These are phyloP conservation scores for Alternaria alternata DNA, from an alignment of 2,329 filamentous ascomycete genomes.

Conservation along the genomic window DNA sequence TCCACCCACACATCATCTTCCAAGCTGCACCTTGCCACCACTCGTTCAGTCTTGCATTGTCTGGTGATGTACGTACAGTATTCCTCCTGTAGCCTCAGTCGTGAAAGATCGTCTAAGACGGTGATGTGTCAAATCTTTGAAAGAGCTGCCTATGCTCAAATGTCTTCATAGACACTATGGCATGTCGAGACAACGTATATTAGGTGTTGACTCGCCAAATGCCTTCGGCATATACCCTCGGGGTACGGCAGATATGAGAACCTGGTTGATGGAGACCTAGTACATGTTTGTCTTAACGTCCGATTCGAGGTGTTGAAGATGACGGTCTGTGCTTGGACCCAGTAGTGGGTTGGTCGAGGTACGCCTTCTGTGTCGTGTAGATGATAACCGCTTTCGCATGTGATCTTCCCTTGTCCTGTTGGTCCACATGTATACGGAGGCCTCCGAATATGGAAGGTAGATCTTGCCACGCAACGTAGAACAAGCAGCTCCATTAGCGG, in stretches of 20 bases:
- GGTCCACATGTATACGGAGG: conserved; percentile 4
- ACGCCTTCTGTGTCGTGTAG: conserved; percentile 12
- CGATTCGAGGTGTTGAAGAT: neutral
- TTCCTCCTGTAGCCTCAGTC: neutral
- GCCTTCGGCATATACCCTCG: neutral
- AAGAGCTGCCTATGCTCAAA: neutral
- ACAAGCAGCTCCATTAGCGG: neutral
- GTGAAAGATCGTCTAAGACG: neutral
- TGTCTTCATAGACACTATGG: neutral
- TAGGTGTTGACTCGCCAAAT: neutral
- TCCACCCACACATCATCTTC: neutral
- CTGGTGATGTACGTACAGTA: neutral
- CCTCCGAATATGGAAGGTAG: conserved; percentile 5
- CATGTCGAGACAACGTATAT: neutral
- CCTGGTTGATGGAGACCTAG: neutral
- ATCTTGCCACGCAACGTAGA: neutral
- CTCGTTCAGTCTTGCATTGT: neutral
- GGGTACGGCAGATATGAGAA: neutral
- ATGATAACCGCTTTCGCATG: conserved; percentile 10
- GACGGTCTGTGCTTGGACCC: conserved; percentile 22
- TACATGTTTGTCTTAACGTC: neutral
- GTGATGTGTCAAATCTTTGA: neutral
- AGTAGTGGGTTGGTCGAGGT: conserved; percentile 15
- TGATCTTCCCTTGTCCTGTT: conserved; percentile 7
- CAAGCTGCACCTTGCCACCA: conserved; percentile 10